phyloP scores from a whole-genome alignment of 768 basidiomycete genomes.

The Jaapia argillacea region DNA sequence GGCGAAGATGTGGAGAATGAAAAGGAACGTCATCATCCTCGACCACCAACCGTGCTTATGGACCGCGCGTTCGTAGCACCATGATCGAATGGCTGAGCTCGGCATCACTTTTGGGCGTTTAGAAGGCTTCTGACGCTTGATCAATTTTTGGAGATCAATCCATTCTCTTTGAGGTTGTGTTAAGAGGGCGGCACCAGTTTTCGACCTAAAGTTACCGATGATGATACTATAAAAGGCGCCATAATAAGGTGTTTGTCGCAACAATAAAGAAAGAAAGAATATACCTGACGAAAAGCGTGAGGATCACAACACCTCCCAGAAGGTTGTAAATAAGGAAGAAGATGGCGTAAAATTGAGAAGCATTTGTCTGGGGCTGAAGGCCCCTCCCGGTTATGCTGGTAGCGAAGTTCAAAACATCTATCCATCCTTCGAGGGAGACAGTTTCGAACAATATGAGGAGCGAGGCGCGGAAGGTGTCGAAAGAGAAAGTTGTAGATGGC shows the following conservation, averaged over 20 bases:
- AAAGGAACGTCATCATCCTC: slow-evolving; percentile 65
- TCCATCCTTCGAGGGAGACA: slow-evolving; percentile 93
- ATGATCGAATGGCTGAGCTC: slow-evolving; percentile 42
- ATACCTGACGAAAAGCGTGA: slow-evolving; percentile 87
- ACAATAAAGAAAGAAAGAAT: slow-evolving; percentile 10
- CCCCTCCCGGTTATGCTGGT: slow-evolving; percentile 67
- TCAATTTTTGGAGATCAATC: slow-evolving; percentile 86
- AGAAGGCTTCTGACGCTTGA: slow-evolving; percentile 79
- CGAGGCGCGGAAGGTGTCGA: slow-evolving; percentile 77
- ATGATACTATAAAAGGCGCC: slow-evolving; percentile 69
- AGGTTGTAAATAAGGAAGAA: slow-evolving; percentile 91
- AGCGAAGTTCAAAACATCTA: slow-evolving; percentile 81
- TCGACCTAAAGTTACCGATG: slow-evolving; percentile 84
- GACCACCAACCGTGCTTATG: slow-evolving; percentile 94
- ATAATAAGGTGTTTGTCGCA: slow-evolving; percentile 7
- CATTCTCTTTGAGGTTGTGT: slow-evolving; percentile 87
- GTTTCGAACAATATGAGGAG: slow-evolving; percentile 93
- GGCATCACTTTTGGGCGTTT: slow-evolving; percentile 66
- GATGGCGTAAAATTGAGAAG: slow-evolving; percentile 73
- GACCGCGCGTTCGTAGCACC: slow-evolving; percentile 91
- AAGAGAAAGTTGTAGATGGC: slow-evolving; percentile 76
- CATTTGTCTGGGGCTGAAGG: slow-evolving; percentile 62
- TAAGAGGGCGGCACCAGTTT: slow-evolving; percentile 79
- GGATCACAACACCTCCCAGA: slow-evolving; percentile 80
- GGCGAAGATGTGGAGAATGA: slow-evolving; percentile 70